Conservation (phyloP, 768 basidiomycete species). For the Dioszegia hungarica region DNA sequence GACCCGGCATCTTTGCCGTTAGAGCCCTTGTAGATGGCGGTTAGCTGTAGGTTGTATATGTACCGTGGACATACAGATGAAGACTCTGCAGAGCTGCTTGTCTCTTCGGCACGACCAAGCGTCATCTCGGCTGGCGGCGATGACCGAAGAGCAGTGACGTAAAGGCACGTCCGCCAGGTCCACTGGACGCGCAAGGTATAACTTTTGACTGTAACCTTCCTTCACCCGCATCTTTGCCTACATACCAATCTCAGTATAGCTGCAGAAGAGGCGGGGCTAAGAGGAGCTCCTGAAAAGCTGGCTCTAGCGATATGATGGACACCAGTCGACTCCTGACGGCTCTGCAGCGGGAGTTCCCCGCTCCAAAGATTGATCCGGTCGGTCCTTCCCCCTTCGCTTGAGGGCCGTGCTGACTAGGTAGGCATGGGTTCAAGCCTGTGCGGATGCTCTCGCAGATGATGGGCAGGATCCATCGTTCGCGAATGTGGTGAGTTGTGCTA, state of each 20-base stretch:
- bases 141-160: too few relatives aligned
- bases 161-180: too few relatives aligned
- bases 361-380: conserved; percentile 29
- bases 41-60: background rate
- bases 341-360: conserved; percentile 20
- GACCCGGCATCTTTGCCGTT: background rate
- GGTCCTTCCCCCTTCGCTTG: background rate
- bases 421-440: conserved; percentile 28
- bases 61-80: too few relatives aligned
- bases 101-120: too few relatives aligned
- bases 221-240: too few relatives aligned
- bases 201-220: too few relatives aligned
- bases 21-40: too few relatives aligned
- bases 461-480: conserved; percentile 11
- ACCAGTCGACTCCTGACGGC: conserved; percentile 6
- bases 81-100: background rate
- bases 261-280: too few relatives aligned
- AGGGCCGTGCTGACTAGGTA: conserved; percentile 5
- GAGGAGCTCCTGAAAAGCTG: too few relatives aligned
- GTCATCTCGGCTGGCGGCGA: too few relatives aligned
- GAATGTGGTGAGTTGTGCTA: conserved; percentile 14
- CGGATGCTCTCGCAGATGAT: conserved; percentile 14
- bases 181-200: too few relatives aligned
- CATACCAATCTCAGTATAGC: too few relatives aligned
- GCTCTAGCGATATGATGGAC: conserved; percentile 16